Base-by-base conservation (phyloP, 305 asterid species). In the Plantago coronopus region DNA sequence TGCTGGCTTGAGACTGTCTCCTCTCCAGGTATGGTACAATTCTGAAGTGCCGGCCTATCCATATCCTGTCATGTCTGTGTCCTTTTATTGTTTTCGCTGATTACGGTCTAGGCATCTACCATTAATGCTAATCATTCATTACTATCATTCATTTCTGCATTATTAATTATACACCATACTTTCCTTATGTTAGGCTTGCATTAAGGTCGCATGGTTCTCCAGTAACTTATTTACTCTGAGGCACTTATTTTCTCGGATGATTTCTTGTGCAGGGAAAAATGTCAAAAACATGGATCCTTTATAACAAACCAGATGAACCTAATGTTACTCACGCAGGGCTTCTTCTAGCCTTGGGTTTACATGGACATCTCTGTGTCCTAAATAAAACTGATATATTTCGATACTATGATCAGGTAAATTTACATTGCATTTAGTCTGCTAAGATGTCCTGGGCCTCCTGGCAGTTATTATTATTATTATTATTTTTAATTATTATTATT, bases 241-340 rank as follows among this genome's bases (percentile, higher is more conserved):
- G 18, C 14, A 25, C 58, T 53, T 25, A 16, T 5, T 53, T 50
- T 69, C 29, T 64, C 20, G 12, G 61, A 66, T 23, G 37, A 46
- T 43, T 12, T 67, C 58, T 27, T 61, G 25, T 64, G 76, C 88
- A 93, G 99, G 97, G 96, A 22, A 89, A 89, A 79, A 81, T 89
- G 88, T 87, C 99, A 61, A 82, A 96, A 76, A 89, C 97, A 48
- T 93, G 97, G 97, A 89, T 93, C 69, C 78, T 81, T 31, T 93
- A 93, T 69, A 93, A 93, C 83, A 93, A 85, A 76, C 99, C 99
- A 15, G 96, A 87, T 59, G 99, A 85, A 69, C 99, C 99, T 43
- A 83, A 80, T 78, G 96, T 81, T 72, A 78, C 82, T 73, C 99
- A 93, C 75, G 97, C 96, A 16, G 99, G 99, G 42, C 91, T 93